These are phyloP conservation scores for Thyridium curvatum DNA, from an alignment of 2,329 filamentous ascomycete genomes.

Conservation along the genomic window DNA sequence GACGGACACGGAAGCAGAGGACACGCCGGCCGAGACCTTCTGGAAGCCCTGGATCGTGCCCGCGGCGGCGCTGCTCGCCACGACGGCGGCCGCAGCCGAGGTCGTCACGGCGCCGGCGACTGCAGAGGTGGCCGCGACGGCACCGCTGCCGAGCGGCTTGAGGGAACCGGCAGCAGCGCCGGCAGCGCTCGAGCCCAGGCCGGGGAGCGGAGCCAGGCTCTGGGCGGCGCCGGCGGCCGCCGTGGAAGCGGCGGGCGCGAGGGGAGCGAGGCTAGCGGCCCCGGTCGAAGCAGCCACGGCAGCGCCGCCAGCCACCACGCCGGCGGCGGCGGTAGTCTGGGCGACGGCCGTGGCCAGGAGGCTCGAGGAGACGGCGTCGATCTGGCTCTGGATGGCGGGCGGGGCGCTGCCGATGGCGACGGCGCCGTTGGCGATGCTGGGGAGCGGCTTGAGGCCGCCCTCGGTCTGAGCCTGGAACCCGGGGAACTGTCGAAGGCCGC, in stretches of 20 bases:
- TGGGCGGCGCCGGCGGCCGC: not conserved
- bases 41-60: slow-evolving; percentile 1
- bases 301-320: not conserved
- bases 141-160: slow-evolving; percentile 1
- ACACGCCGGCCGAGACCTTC: not conserved
- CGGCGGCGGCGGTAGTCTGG: not conserved
- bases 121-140: slow-evolving; percentile 2
- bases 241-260: not conserved
- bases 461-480: slow-evolving; percentile 2
- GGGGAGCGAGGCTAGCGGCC: not conserved
- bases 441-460: slow-evolving; percentile 7
- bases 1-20: not conserved
- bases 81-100: not conserved
- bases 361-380: not conserved
- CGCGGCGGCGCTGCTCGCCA: not conserved
- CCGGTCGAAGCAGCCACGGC: not conserved
- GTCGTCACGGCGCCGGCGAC: slow-evolving; percentile 1
- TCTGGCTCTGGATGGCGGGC: not conserved
- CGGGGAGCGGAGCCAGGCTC: not conserved
- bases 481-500: slow-evolving; percentile 8
- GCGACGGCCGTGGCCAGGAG: not conserved
- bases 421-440: slow-evolving; percentile 5
- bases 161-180: slow-evolving; percentile 2
- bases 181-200: not conserved
- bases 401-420: not conserved